Conservation (phyloP, 345 rosid species). For the Microthlaspi erraticum region DNA sequence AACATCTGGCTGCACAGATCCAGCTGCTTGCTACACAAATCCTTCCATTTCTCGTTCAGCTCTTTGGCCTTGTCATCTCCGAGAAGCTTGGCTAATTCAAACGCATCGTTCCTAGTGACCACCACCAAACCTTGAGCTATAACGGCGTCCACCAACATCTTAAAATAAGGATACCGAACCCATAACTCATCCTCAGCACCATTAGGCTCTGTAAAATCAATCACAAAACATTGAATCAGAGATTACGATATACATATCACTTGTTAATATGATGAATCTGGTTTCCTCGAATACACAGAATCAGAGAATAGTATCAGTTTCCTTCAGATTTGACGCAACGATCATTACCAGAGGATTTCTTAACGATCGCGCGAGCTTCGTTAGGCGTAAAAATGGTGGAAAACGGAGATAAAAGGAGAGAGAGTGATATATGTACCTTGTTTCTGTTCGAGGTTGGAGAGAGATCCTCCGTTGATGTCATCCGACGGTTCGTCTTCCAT, state of each 20-base stretch:
- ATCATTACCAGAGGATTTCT: not conserved
- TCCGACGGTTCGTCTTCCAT: conserved; percentile 23
- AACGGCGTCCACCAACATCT: not conserved
- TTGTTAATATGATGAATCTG: not conserved
- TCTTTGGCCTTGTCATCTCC: conserved; percentile 31
- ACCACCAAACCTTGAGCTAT: conserved; percentile 1
- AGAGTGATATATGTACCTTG: conserved; percentile 14
- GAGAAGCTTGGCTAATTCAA: conserved; percentile 14
- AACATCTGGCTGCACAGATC: conserved; percentile 1
- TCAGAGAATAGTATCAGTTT: not conserved
- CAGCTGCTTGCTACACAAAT: not conserved
- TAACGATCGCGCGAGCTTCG: not conserved
- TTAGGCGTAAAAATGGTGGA: not conserved
- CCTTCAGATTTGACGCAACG: not conserved
- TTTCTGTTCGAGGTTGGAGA: not conserved
- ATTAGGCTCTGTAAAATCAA: conserved; percentile 4
- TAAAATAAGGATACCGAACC: conserved; percentile 18
- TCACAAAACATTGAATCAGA: not conserved
- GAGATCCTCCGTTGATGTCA: conserved; percentile 22
- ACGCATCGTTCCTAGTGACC: not conserved
- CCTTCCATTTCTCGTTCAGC: conserved; percentile 25
- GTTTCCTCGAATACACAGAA: not conserved
- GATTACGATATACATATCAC: not conserved
- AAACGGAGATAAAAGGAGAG: not conserved
- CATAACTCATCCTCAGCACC: conserved; percentile 25